Conservation (phyloP, 1,139 yeast species). For the Pichia sp. region DNA sequence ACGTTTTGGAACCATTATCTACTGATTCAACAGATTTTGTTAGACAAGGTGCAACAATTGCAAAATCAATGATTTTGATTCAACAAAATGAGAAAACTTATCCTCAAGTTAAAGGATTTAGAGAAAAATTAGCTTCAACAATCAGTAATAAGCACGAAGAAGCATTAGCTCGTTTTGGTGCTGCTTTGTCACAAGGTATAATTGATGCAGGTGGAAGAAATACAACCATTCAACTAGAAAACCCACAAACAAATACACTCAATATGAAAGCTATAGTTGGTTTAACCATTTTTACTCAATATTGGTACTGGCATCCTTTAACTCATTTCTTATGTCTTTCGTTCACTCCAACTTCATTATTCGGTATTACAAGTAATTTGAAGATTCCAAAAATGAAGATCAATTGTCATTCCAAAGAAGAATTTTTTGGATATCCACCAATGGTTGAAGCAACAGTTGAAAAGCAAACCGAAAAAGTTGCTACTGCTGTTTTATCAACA, state of each 20-base stretch:
- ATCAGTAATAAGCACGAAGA: slow-evolving; percentile 88
- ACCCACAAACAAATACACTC: slow-evolving; percentile 82
- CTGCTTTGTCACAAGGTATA: slow-evolving; percentile 94
- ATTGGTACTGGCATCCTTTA: slow-evolving; percentile 99
- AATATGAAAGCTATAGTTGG: slow-evolving; percentile 92
- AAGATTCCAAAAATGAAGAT: slow-evolving; percentile 80
- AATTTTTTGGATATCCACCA: slow-evolving; percentile 84
- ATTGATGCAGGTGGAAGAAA: slow-evolving; percentile 99
- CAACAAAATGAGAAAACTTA: slow-evolving; percentile 85
- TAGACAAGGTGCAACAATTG: slow-evolving; percentile 94
- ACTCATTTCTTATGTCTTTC: slow-evolving; percentile 90
- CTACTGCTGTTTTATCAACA: slow-evolving; percentile 90
- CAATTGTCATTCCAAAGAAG: slow-evolving; percentile 74
- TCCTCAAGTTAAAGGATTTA: slow-evolving; percentile 74
- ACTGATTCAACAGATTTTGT: slow-evolving; percentile 96
- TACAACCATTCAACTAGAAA: slow-evolving; percentile 88
- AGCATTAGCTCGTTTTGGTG: slow-evolving; percentile 96
- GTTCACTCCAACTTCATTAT: slow-evolving; percentile 84
- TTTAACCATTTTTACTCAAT: slow-evolving; percentile 78
- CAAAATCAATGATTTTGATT: slow-evolving; percentile 84
- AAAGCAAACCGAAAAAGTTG: slow-evolving; percentile 81
- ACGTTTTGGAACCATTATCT: slow-evolving; percentile 84
- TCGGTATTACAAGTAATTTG: slow-evolving; percentile 81
- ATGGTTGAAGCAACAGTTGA: slow-evolving; percentile 73
- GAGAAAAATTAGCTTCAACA: slow-evolving; percentile 66